These are phyloP conservation scores for Zygoascus meyerae DNA, from an alignment of 1,139 yeast species.

Conservation along the genomic window DNA sequence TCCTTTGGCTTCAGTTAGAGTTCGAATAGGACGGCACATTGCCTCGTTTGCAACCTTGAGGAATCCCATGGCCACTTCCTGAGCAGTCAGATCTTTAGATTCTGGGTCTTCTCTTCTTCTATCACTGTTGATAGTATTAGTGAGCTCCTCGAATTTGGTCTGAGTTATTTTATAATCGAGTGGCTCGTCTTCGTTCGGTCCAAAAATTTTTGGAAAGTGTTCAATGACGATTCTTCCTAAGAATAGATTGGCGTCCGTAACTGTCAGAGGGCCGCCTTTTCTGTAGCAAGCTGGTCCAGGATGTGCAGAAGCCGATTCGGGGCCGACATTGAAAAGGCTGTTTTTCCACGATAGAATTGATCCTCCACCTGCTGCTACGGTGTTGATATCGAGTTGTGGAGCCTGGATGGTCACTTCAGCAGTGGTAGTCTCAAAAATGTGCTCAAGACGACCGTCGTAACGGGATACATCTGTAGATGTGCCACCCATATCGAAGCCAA, in stretches of 20 bases:
- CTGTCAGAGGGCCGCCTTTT: constrained; percentile 52
- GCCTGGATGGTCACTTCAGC: constrained; percentile 53
- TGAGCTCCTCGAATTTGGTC: constrained; percentile 38
- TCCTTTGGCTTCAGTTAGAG: constrained; percentile 49
- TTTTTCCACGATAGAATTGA: constrained; percentile 46
- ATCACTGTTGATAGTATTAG: constrained; percentile 41
- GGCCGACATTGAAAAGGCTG: constrained; percentile 50
- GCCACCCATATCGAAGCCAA: constrained; percentile 60
- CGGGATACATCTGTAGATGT: constrained; percentile 55
- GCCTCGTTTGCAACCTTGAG: constrained; percentile 47
- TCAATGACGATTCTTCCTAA: constrained; percentile 48
- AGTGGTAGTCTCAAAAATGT: constrained; percentile 48
- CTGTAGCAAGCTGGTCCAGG: constrained; percentile 58
- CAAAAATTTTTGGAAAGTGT: constrained; percentile 49
- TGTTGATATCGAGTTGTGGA: constrained; percentile 52
- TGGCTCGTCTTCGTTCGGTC: constrained; percentile 46
- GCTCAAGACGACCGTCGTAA: constrained; percentile 44
- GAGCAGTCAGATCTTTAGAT: constrained; percentile 31
- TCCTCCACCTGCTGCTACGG: constrained; percentile 61
- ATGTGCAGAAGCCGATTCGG: constrained; percentile 52
- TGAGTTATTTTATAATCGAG: constrained; percentile 41
- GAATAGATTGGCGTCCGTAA: constrained; percentile 50
- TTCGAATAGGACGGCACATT: constrained; percentile 48
- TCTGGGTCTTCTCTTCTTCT: constrained; percentile 14
- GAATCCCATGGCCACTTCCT: constrained; percentile 47